Percentiles rank a stretch among this genome's conserved stretches.
Conservation (phyloP, 2,329 filamentous ascomycete species). For the Colletotrichum theobromicola region DNA sequence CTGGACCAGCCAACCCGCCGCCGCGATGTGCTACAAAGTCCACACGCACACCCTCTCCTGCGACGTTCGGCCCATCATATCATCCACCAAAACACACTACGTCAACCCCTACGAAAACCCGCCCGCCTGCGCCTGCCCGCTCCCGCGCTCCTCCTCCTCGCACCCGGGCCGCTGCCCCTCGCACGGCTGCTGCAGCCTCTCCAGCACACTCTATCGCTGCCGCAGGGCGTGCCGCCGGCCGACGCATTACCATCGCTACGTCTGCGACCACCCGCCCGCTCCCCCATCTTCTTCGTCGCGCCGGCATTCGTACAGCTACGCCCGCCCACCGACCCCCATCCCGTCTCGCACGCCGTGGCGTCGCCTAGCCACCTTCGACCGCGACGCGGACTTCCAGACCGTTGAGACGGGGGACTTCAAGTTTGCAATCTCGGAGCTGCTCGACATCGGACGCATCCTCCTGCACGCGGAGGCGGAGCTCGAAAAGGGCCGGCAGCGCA, state of each 20-base stretch:
- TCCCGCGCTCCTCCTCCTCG: background rate
- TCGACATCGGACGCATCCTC: conserved; percentile 10
- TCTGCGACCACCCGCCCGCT: background rate
- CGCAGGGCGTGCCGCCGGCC: background rate
- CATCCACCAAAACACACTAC: conserved; percentile 24
- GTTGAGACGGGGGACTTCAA: background rate
- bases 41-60: conserved; percentile 31
- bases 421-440: background rate
- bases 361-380: conserved; percentile 8
- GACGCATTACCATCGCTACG: conserved; percentile 9
- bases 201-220: conserved; percentile 22
- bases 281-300: conserved; percentile 7
- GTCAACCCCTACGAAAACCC: conserved; percentile 29
- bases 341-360: background rate
- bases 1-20: rapidly evolving
- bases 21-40: conserved; percentile 25
- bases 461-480: background rate
- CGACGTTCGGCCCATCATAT: conserved; percentile 32
- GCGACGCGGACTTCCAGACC: background rate
- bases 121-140: conserved; percentile 23
- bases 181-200: conserved; percentile 32
- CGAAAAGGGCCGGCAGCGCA: background rate
- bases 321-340: background rate
- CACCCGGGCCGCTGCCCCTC: conserved; percentile 23
- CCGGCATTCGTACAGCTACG: conserved; percentile 22